phyloP scores from a whole-genome alignment of 257 asterid genomes.

The Nicotiana sylvestris region DNA sequence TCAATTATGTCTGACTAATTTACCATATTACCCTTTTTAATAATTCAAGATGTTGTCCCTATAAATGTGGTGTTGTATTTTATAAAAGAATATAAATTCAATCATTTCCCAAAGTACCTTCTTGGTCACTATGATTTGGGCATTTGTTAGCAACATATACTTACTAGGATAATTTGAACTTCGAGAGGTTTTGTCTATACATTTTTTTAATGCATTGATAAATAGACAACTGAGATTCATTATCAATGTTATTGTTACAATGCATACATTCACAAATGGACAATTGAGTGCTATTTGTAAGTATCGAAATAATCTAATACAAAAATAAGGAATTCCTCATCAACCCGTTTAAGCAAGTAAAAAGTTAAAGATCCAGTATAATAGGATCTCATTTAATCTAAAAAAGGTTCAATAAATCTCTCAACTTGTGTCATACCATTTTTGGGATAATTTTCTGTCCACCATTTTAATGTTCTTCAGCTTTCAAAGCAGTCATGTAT shows the following conservation, averaged over 20 bases:
- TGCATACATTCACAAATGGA: not conserved
- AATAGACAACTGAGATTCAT: not conserved
- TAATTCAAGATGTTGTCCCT: conserved; percentile 1
- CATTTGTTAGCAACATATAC: not conserved
- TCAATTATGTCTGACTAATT: not conserved
- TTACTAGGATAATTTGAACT: not conserved
- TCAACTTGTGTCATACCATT: not conserved
- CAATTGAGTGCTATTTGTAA: not conserved
- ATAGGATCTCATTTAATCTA: not conserved
- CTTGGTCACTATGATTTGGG: not conserved
- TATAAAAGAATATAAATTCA: not conserved
- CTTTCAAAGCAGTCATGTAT: not conserved
- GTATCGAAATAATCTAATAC: not conserved
- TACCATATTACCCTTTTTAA: not conserved
- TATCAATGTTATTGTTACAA: not conserved
- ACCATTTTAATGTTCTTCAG: not conserved
- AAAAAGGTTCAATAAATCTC: not conserved
- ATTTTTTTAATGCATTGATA: not conserved
- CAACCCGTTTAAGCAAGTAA: not conserved
- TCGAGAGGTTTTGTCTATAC: not conserved
- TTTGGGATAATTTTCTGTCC: too few relatives aligned
- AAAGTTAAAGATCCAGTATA: not conserved
- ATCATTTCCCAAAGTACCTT: not conserved
- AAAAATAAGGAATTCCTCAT: not conserved
- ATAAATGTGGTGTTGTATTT: not conserved